These are phyloP conservation scores for Trametes sanguinea DNA, from an alignment of 768 basidiomycete genomes.

Conservation along the genomic window DNA sequence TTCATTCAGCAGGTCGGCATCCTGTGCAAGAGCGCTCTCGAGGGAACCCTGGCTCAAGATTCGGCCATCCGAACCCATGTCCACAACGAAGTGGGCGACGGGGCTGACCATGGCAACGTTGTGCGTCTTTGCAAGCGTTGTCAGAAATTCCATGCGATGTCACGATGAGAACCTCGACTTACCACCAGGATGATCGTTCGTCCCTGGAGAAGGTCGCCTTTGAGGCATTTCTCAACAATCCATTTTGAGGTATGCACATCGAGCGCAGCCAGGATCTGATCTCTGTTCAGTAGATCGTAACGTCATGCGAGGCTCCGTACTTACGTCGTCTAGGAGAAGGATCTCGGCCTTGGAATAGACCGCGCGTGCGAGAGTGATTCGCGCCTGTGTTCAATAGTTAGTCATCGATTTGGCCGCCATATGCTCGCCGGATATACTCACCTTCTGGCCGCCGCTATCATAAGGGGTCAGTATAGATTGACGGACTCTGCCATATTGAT, in stretches of 20 bases:
- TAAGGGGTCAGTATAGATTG: background rate
- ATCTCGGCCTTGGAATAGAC: slow-evolving; percentile 39
- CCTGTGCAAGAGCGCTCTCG: slow-evolving; percentile 43
- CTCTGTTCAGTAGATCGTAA: slow-evolving; percentile 24
- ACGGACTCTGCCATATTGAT: background rate
- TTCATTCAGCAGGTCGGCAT: slow-evolving; percentile 35
- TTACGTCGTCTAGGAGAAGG: slow-evolving; percentile 42
- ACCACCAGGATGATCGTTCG: slow-evolving; percentile 52
- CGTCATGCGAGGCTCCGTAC: background rate
- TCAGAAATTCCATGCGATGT: too few species aligned
- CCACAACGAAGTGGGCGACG: slow-evolving; percentile 56
- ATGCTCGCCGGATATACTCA: background rate
- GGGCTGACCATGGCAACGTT: slow-evolving; percentile 52
- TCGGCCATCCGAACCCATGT: slow-evolving; percentile 52
- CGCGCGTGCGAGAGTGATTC: slow-evolving; percentile 44
- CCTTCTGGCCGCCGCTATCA: slow-evolving; percentile 49
- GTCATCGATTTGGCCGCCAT: too few species aligned
- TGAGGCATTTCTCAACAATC: slow-evolving; percentile 49
- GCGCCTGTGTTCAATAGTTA: slow-evolving; percentile 25
- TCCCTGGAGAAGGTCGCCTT: slow-evolving; percentile 44
- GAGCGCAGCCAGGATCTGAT: slow-evolving; percentile 44
- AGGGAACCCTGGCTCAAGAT: slow-evolving; percentile 49
- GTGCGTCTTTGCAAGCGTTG: slow-evolving; percentile 38
- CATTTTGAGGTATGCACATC: slow-evolving; percentile 51
- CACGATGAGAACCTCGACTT: slow-evolving; percentile 16